phyloP scores from a whole-genome alignment of 176 grass and related monocot genomes.

The Triticum timopheevii region DNA sequence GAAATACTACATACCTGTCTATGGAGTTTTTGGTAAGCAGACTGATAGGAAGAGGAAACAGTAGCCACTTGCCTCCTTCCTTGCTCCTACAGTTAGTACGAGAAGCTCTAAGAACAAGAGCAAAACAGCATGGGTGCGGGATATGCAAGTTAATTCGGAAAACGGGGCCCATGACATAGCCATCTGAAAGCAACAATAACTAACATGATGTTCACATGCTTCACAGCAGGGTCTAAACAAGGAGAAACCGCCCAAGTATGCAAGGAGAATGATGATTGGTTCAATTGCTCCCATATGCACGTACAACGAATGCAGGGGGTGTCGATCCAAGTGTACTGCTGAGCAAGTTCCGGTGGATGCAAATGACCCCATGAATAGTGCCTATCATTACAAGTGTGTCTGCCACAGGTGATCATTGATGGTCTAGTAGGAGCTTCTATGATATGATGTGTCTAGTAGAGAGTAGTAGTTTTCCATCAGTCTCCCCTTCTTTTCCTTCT shows the following conservation, averaged over 20 bases:
- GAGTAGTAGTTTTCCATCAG: conserved; percentile 22
- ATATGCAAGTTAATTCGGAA: conserved; percentile 13
- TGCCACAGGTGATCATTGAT: conserved; percentile 77
- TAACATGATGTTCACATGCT: conserved; percentile 35
- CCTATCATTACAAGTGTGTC: conserved; percentile 92
- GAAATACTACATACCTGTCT: neutral
- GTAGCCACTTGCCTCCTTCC: conserved; percentile 1
- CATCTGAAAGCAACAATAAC: conserved; percentile 22
- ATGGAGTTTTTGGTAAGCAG: conserved; percentile 2
- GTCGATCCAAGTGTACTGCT: conserved; percentile 78
- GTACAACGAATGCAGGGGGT: conserved; percentile 90
- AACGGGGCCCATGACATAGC: neutral
- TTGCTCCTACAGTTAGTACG: conserved; percentile 12
- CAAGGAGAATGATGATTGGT: conserved; percentile 76
- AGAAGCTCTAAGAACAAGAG: conserved; percentile 9
- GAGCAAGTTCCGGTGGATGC: conserved; percentile 92
- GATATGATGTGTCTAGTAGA: conserved; percentile 30
- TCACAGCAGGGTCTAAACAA: conserved; percentile 42
- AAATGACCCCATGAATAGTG: conserved; percentile 90
- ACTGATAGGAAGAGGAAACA: neutral
- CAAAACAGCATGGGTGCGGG: conserved; percentile 13
- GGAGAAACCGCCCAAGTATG: conserved; percentile 19
- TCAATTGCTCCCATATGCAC: conserved; percentile 84
- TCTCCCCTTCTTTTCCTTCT: conserved; percentile 16
- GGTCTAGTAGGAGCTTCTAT: conserved; percentile 30